Base-by-base conservation (phyloP, 176 grass and related monocot species). In the Oryza meridionalis region DNA sequence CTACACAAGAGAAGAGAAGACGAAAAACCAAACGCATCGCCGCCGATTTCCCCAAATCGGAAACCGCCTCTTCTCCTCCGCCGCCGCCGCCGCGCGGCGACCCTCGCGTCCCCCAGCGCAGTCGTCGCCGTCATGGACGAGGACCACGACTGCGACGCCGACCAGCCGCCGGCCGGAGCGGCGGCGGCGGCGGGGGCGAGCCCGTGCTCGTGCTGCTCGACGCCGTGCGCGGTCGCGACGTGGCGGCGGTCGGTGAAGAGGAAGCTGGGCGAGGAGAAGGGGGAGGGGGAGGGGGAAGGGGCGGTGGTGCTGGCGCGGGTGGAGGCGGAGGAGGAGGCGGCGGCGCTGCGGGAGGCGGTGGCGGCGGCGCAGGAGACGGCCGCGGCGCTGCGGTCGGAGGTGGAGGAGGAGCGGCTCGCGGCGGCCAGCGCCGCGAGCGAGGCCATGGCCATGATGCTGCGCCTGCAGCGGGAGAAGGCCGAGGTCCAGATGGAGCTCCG, bases 391-490 rank as follows among this genome's bases (percentile, higher is more conserved):
- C 81, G 84, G 50, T 63, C 11, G 2, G 97, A 99, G 86, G 88
- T 99, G 17, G 97, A 96, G 21, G 93, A 94, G 88, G 93, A 99
- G 85, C 70, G 93, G 14, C 91, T 83, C 70, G 96, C 96, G 26
- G 91, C 96, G 6, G 87, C 93, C 44, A 92, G 89, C 58, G 97
- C 97, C 12, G 88, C 97, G 16, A 99, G 90, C 85, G 97, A 99
- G 86, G 82, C 97, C 78, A 99, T 99, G 97, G 91, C 93, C 6
- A 99, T 99, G 97, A 99, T 99, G 75, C 86, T 96, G 70, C 91
- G 92, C 67, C 93, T 99, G 11, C 93, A 99, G 90, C 84, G 89
- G n/a, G 96, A 96, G 43, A 99, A 99, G 84, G 96, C 93, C 27
- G 96, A 96, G 83, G 90, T 90, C 17, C 89, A 93, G 88, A 96